Evolutionary conservation across 306 rosid genomes (phyloP).

Genomic region (Corylus heterophylla): DNA sequence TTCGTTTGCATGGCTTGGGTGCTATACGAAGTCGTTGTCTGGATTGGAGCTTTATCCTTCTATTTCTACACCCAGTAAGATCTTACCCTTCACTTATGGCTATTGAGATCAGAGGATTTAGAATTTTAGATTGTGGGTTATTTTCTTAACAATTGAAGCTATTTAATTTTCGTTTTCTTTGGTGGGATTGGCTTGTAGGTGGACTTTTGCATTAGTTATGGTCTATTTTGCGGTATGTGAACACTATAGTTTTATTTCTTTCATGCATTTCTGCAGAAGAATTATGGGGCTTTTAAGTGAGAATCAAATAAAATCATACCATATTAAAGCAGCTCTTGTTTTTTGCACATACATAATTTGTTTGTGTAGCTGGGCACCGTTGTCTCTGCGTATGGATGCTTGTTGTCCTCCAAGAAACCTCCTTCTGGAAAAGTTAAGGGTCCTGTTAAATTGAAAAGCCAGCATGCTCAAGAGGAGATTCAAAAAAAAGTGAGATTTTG

Average conservation of each 20-base stretch:
- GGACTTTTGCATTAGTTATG: conserved; percentile 76
- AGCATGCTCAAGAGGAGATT: conserved; percentile 44
- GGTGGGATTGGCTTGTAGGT: conserved; percentile 49
- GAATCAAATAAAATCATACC: not conserved
- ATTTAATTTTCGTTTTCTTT: conserved; percentile 9
- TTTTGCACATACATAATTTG: conserved; percentile 2
- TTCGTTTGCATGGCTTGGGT: conserved; percentile 31
- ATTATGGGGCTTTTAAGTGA: not conserved
- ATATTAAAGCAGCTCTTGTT: conserved; percentile 4
- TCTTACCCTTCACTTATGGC: not conserved
- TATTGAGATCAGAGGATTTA: not conserved
- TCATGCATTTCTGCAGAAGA: not conserved
- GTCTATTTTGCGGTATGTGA: conserved; percentile 69
- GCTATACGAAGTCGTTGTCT: conserved; percentile 25
- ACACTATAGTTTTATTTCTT: not conserved
- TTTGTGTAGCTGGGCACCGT: conserved; percentile 58
- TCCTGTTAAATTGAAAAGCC: conserved; percentile 36
- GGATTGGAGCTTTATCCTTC: conserved; percentile 27
- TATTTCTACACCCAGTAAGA: conserved; percentile 44
- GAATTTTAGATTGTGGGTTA: not conserved
- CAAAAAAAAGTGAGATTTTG: conserved; percentile 52
- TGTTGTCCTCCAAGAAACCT: conserved; percentile 38
- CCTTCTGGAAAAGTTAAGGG: conserved; percentile 29
- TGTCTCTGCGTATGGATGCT: conserved; percentile 73
- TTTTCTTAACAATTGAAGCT: conserved; percentile 1